Percentiles rank a stretch among this genome's conserved stretches.
Conservation (phyloP, 768 basidiomycete species). For the Agaricus bisporus region DNA sequence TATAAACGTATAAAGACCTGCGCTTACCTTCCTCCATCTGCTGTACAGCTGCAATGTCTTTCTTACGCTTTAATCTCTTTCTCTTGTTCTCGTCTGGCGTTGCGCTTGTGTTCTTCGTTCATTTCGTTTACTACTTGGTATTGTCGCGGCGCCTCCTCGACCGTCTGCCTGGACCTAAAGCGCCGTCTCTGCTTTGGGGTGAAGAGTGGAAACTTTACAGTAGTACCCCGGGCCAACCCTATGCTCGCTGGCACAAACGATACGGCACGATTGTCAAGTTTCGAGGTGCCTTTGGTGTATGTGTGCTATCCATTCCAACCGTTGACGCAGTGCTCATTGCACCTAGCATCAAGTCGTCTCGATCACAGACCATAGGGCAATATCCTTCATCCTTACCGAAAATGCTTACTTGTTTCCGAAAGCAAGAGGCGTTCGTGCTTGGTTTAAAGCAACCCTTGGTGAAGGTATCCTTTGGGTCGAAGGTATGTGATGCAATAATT, state of each 20-base stretch:
- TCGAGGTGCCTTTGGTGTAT: conserved; percentile 51
- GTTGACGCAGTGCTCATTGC: conserved; percentile 6
- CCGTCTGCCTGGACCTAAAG: conserved; percentile 46
- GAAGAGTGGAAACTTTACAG: conserved; percentile 54
- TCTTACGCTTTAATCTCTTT: conserved; percentile 20
- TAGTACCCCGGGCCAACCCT: conserved; percentile 43
- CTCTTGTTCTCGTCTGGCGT: conserved; percentile 22
- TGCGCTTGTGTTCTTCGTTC: conserved; percentile 23
- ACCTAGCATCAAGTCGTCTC: conserved; percentile 51
- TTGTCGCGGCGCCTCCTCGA: conserved; percentile 27
- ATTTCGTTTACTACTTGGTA: conserved; percentile 28
- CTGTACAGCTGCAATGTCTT: neutral
- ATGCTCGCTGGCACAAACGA: conserved; percentile 44
- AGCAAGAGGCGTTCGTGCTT: conserved; percentile 53
- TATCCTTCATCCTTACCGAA: conserved; percentile 49
- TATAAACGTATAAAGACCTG: neutral
- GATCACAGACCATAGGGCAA: conserved; percentile 47
- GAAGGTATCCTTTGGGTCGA: conserved; percentile 64
- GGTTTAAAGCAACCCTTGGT: conserved; percentile 57
- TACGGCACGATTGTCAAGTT: conserved; percentile 54
- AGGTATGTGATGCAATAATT: conserved; percentile 27
- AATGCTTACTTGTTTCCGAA: conserved; percentile 56
- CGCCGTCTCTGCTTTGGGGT: conserved; percentile 51
- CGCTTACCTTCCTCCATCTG: too few species aligned
- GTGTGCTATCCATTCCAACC: conserved; percentile 11